Evolutionary conservation across 768 basidiomycete genomes (phyloP).

Genomic region (Boletus edulis): DNA sequence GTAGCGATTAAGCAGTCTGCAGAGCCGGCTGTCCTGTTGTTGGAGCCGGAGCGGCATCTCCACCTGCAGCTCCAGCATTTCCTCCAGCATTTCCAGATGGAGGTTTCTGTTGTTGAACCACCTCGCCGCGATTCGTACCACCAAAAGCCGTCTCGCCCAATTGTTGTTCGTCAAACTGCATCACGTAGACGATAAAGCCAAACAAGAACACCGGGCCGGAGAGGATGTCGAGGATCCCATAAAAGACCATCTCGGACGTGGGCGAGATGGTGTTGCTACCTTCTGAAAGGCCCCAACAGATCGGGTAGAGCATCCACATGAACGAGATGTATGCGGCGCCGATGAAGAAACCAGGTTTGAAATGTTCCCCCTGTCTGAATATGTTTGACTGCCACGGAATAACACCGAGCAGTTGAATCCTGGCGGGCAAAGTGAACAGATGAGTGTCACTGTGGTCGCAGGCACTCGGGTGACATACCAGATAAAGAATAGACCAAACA

Average conservation of each 20-base stretch:
- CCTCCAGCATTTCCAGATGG: too few relatives aligned
- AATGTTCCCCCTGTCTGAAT: constrained; percentile 20
- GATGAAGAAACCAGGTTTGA: constrained; percentile 27
- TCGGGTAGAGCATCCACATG: constrained; percentile 57
- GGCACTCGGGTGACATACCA: constrained; percentile 33
- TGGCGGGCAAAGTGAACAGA: not conserved
- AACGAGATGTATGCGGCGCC: constrained; percentile 48
- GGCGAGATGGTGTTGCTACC: constrained; percentile 50
- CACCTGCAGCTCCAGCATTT: too few relatives aligned
- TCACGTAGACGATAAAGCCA: constrained; percentile 25
- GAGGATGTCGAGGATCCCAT: constrained; percentile 46
- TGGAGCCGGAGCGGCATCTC: too few relatives aligned
- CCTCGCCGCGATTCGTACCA: not conserved
- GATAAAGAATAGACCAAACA: constrained; percentile 47
- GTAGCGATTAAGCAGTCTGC: too few relatives aligned
- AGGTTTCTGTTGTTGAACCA: too few relatives aligned
- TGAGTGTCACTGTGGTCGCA: not conserved
- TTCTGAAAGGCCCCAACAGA: constrained; percentile 55
- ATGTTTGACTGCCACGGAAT: constrained; percentile 12
- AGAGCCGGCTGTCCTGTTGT: too few relatives aligned
- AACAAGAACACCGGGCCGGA: constrained; percentile 39
- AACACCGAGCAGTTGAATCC: constrained; percentile 31
- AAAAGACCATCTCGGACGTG: constrained; percentile 53
- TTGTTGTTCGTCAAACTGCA: not conserved
- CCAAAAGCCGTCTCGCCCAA: constrained; percentile 12